Conservation (phyloP, 75 land plant genomes). For the Selaginella moellendorffii region DNA sequence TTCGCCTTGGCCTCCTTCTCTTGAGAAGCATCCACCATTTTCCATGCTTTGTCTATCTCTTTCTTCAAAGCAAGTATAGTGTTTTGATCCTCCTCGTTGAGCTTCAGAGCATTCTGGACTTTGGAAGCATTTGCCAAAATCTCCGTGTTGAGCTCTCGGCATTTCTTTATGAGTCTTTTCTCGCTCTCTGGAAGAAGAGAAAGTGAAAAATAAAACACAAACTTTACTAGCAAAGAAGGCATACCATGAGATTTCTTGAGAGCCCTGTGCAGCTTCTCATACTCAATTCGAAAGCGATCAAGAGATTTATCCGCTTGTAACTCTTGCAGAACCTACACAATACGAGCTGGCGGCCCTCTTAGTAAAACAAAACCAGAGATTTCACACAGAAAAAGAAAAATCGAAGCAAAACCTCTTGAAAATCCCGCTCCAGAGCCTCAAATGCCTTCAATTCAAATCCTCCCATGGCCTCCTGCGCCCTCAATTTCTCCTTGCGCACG, state of each 20-base stretch:
- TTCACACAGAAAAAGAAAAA: too few relatives aligned
- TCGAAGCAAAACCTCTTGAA: constrained; percentile 17
- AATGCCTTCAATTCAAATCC: constrained; percentile 23
- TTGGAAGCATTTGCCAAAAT: constrained; percentile 25
- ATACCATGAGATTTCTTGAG: constrained; percentile 24
- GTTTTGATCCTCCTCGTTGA: constrained; percentile 27
- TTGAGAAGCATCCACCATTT: constrained; percentile 31
- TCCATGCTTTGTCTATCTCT: constrained; percentile 30
- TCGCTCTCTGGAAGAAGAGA: constrained; percentile 23
- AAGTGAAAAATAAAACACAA: background rate
- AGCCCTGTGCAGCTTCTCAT: constrained; percentile 28
- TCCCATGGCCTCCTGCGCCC: constrained; percentile 15
- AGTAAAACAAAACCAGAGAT: constrained; percentile 6
- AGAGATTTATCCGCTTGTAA: constrained; percentile 21
- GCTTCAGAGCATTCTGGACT: constrained; percentile 20
- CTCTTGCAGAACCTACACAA: constrained; percentile 22
- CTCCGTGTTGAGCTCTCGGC: constrained; percentile 25
- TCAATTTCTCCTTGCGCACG: constrained; percentile 1
- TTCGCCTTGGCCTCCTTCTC: constrained; percentile 29
- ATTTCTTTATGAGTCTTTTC: constrained; percentile 25
- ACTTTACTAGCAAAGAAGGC: background rate
- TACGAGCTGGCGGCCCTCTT: too few relatives aligned
- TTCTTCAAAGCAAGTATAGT: constrained; percentile 21
- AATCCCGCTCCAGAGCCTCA: constrained; percentile 24
- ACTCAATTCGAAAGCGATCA: constrained; percentile 24